Evolutionary conservation across 169 alveolate species (phyloP).

Genomic region (Plasmodium relictum): DNA sequence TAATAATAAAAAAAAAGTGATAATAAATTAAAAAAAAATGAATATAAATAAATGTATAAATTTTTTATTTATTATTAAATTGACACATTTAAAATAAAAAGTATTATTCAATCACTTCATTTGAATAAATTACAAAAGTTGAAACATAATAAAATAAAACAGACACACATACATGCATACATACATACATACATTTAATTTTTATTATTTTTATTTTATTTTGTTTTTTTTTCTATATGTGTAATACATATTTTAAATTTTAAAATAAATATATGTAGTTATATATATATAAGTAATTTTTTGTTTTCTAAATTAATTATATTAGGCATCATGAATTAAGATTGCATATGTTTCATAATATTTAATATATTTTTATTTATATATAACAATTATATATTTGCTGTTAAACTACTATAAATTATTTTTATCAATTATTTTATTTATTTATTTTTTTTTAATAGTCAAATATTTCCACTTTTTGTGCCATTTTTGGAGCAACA

Average conservation of each 20-base stretch:
- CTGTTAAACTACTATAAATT: too few relatives aligned
- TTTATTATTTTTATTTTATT: background rate
- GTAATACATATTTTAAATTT: background rate
- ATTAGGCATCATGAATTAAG: too few relatives aligned
- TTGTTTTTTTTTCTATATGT: background rate
- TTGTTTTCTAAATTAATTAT: too few relatives aligned
- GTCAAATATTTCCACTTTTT: constrained; percentile 59
- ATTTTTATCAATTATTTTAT: too few relatives aligned
- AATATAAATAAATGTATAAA: background rate
- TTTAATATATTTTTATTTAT: too few relatives aligned
- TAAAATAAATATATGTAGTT: too few relatives aligned
- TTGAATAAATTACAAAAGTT: background rate
- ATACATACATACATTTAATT: constrained; percentile 5
- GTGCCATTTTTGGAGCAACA: constrained; percentile 48
- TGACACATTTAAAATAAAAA: constrained; percentile 8
- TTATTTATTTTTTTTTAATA: constrained; percentile 1
- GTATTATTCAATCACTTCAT: constrained; percentile 1
- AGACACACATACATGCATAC: constrained; percentile 8
- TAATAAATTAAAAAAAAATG: background rate
- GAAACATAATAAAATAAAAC: background rate
- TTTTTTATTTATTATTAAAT: background rate
- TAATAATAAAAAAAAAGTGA: too few relatives aligned
- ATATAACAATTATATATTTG: too few relatives aligned
- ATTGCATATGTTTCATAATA: too few relatives aligned
- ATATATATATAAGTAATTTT: too few relatives aligned